Percentiles rank a stretch among this genome's conserved stretches.
These are phyloP conservation scores for Penicillium sumatraense DNA, from an alignment of 2,329 filamentous ascomycete species.

Conservation along the genomic window DNA sequence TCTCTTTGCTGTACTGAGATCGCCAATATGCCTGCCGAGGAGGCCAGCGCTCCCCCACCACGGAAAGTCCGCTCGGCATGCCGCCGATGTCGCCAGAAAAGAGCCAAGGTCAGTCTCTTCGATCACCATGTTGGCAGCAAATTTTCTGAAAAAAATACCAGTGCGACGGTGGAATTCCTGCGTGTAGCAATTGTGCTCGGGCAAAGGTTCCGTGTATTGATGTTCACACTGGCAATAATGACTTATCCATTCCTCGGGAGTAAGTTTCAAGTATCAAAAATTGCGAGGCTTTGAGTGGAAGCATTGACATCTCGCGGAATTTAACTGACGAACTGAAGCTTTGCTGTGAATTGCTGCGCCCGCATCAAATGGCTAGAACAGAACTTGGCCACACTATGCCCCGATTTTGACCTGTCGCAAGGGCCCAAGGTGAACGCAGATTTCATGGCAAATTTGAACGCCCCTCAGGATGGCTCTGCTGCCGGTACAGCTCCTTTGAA, in stretches of 20 bases:
- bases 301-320: no score
- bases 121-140: not conserved
- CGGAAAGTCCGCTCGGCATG: constrained; percentile 48
- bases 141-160: constrained; percentile 10
- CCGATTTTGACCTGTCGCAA: constrained; percentile 34
- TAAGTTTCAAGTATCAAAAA: no score
- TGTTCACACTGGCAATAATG: constrained; percentile 43
- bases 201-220: constrained; percentile 42
- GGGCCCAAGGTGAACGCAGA: constrained; percentile 33
- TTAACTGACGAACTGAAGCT: constrained; percentile 7
- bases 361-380: constrained; percentile 43
- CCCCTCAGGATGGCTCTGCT: not conserved
- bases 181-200: constrained; percentile 44
- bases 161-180: constrained; percentile 46
- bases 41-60: constrained; percentile 10
- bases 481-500: not conserved
- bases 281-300: no score
- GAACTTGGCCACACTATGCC: constrained; percentile 31
- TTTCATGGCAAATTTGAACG: constrained; percentile 4
- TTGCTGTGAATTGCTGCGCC: constrained; percentile 29
- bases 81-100: constrained; percentile 41
- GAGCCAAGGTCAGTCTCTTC: constrained; percentile 38
- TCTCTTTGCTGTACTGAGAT: no score
- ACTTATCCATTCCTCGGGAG: constrained; percentile 41
- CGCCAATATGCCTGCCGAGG: constrained; percentile 6